These are phyloP conservation scores for Aspergillus novoparasiticus DNA, from an alignment of 2,329 filamentous ascomycete species.

Conservation along the genomic window DNA sequence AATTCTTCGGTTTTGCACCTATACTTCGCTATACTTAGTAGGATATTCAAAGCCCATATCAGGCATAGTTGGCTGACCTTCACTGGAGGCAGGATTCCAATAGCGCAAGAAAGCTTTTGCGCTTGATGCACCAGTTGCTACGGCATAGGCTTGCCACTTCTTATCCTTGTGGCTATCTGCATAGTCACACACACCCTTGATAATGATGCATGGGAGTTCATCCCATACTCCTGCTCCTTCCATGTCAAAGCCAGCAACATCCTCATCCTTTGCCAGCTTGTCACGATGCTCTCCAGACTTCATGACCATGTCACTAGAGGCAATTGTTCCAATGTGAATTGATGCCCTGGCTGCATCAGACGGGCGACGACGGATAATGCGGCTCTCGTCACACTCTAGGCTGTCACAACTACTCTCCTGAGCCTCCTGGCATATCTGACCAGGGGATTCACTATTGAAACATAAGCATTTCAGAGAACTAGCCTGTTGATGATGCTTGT, in stretches of 20 bases:
- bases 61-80: constrained; percentile 2
- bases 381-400: background rate
- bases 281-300: background rate
- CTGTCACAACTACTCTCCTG: background rate
- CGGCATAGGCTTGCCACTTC: background rate
- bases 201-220: background rate
- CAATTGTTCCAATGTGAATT: background rate
- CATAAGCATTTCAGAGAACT: background rate
- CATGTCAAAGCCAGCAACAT: background rate
- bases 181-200: background rate
- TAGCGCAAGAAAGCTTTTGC: background rate
- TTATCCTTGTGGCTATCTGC: background rate
- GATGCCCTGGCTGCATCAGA: background rate
- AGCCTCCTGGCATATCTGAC: background rate
- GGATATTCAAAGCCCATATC: background rate
- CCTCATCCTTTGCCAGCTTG: background rate
- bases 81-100: background rate
- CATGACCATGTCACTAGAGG: background rate
- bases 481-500: background rate
- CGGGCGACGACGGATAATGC: background rate
- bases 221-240: background rate
- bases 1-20: background rate
- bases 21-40: background rate
- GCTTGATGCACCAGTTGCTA: background rate
- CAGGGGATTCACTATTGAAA: background rate